Evolutionary conservation across 352 stramenopile species (phyloP), one percentile per base, ranked within the genome.

Genomic region (Phytopythium oedochilum): DNA sequence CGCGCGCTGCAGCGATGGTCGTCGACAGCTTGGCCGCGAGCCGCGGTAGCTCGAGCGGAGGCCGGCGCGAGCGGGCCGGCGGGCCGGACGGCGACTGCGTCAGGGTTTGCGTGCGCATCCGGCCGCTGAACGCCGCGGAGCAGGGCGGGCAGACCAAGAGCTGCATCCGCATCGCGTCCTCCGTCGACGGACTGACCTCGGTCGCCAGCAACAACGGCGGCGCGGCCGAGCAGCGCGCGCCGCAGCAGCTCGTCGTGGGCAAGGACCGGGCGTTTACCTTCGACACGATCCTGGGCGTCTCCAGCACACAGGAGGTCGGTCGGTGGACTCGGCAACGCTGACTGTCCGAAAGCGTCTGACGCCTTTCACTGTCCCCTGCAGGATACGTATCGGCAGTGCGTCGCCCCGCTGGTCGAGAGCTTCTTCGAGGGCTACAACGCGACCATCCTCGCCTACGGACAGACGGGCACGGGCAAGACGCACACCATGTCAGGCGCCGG

Each of bases 401-500:
- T 96, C 25, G 68, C 59, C 5, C 69, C 80, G 26, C 60, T 96
- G 11, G 71, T 96, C 8, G 48, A 90, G 20, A 70, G 82, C n/a
- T 94, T 92, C 53, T 62, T 90, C 15, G 77, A 92, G 44, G 83
- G 83, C 29, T 94, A 94, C 61, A 94, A 94, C 50, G 83, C 83
- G 25, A 90, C 82, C 2, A 75, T 96, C 35, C 58, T 94, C 25
- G 85, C 86, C 11, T 96, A 96, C 44, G 87, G 83, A 1, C 85
- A 96, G 31, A 95, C 89, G 22, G 88, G 88, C 7, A 96, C 81
- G 1, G 94, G 96, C 43, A 98, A 98, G 68, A 99, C 96, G 0
- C 95, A 97, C 59, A 99, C 96, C 1, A 98, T 98, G 93, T 83
- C 78, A 10, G 83, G 83, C 15, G 59, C 68, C 20, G 75, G 75